Evolutionary conservation across 2,329 filamentous ascomycete genomes (phyloP), one percentile per base, ranked within the genome.

Genomic region (Sporothrix sp.): DNA sequence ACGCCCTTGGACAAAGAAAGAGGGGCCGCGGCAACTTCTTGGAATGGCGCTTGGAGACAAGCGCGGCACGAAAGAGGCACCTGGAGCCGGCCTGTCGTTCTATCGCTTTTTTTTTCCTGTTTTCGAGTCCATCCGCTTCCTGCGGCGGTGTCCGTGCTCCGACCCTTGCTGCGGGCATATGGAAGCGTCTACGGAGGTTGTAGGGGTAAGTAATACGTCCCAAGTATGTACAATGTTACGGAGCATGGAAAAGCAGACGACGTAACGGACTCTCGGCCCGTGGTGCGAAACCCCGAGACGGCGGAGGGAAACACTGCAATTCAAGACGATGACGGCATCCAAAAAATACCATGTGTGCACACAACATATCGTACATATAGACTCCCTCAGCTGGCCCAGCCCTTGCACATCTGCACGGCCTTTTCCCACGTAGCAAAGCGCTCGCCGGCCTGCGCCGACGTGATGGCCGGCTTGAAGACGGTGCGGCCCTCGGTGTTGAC

Each of bases 401-500:
- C 75, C 54, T 68, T 65, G 59, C 73, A 75, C 76, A 79, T 80
- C 57, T 79, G 67, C 0, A 80, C 76, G 5, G 76, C 76, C 58
- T 74, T 71, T 57, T 75, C 69, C 76, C 76, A 80, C 56, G 70
- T 71, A 25, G 58, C 66, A 54, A 76, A 76, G 64, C 71, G 68
- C 52, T 65, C 65, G 48, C 66, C 63, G 20, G 65, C 64, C 49
- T 63, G 59, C 48, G 65, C 62, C 28, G 58, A 60, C 36, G 71
- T 38, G 52, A 87, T 79, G 54, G 78, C 68, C 1, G 87, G 86
- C 60, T 78, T 69, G 63, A 95, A 95, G 18, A 79, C 74, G 54
- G 75, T 84, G 49, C 82, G 75, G 47, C 82, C 85, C 51, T 76
- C 74, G 52, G 75, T 79, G 65, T 88, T 88, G 63, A 93, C 81